Percentiles rank a stretch among this genome's conserved stretches.
These are phyloP conservation scores for Bimuria novae-zelandiae DNA, from an alignment of 2,329 filamentous ascomycete species.

Conservation along the genomic window DNA sequence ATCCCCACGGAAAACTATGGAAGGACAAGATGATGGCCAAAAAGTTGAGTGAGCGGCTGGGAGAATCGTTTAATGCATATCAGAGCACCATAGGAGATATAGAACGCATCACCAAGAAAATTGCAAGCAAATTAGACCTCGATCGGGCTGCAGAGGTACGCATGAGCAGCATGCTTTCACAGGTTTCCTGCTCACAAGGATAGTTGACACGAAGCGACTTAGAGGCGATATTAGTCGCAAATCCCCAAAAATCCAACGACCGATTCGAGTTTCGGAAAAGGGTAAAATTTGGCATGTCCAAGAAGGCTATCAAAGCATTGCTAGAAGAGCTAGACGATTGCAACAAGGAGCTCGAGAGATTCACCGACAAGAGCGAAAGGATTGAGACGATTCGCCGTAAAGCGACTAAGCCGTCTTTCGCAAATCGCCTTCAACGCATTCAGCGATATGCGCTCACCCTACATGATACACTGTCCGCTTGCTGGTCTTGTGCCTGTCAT, in stretches of 20 bases:
- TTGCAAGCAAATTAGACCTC: conserved; percentile 44
- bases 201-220: conserved; percentile 45
- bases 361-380: conserved; percentile 45
- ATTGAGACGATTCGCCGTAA: conserved; percentile 40
- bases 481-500: conserved; percentile 43
- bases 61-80: conserved; percentile 42
- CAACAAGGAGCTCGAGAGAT: conserved; percentile 46
- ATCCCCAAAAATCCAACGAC: conserved; percentile 36
- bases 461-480: conserved; percentile 33
- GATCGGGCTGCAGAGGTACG: conserved; percentile 40
- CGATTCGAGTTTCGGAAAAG: conserved; percentile 44
- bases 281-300: conserved; percentile 43
- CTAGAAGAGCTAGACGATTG: conserved; percentile 45
- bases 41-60: conserved; percentile 39
- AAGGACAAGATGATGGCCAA: conserved; percentile 33
- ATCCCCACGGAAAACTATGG: conserved; percentile 39
- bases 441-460: conserved; percentile 41
- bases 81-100: conserved; percentile 43
- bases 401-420: conserved; percentile 40
- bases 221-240: conserved; percentile 40
- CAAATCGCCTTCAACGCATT: conserved; percentile 37
- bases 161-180: conserved; percentile 1
- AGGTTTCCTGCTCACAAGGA: conserved; percentile 13
- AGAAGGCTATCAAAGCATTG: conserved; percentile 42
- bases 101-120: conserved; percentile 40